These are phyloP conservation scores for Zymoseptoria brevis DNA, from an alignment of 2,329 filamentous ascomycete species.

Conservation along the genomic window DNA sequence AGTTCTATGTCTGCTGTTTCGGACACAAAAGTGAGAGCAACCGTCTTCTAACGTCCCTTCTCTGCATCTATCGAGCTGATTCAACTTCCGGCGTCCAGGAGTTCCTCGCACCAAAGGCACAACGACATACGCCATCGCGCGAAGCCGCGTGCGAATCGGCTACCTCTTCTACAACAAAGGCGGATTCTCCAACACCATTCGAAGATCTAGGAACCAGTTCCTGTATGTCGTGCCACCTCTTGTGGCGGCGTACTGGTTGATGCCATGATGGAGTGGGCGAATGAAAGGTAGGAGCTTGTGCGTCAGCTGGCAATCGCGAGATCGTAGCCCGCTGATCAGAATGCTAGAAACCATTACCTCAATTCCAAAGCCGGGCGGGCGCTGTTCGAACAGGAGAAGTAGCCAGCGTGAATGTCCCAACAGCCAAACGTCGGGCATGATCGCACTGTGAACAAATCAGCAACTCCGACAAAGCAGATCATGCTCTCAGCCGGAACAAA, in stretches of 20 bases:
- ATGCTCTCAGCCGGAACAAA: neutral
- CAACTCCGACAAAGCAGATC: neutral
- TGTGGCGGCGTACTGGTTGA: slow-evolving; percentile 1
- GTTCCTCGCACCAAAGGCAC: neutral
- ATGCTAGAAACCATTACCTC: slow-evolving; percentile 4
- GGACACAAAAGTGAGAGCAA: neutral
- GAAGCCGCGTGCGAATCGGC: slow-evolving; percentile 1
- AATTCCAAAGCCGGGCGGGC: slow-evolving; percentile 2
- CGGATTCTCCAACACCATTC: slow-evolving; percentile 1
- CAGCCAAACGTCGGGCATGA: no score
- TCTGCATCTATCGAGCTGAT: neutral
- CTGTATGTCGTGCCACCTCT: slow-evolving; percentile 5
- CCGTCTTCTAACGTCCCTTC: neutral
- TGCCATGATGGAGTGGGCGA: slow-evolving; percentile 6
- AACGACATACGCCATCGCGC: slow-evolving; percentile 2
- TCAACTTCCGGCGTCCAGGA: neutral
- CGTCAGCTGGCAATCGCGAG: neutral
- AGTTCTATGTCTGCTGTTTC: neutral
- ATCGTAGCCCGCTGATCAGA: neutral
- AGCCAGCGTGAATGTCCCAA: no score
- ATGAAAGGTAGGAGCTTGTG: slow-evolving; percentile 1
- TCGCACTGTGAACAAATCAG: neutral
- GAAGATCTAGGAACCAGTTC: slow-evolving; percentile 5
- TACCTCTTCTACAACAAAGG: slow-evolving; percentile 2
- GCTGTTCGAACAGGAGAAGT: neutral